These are phyloP conservation scores for Dactylonectria macrodidyma DNA, from an alignment of 2,329 filamentous ascomycete genomes.

Conservation along the genomic window DNA sequence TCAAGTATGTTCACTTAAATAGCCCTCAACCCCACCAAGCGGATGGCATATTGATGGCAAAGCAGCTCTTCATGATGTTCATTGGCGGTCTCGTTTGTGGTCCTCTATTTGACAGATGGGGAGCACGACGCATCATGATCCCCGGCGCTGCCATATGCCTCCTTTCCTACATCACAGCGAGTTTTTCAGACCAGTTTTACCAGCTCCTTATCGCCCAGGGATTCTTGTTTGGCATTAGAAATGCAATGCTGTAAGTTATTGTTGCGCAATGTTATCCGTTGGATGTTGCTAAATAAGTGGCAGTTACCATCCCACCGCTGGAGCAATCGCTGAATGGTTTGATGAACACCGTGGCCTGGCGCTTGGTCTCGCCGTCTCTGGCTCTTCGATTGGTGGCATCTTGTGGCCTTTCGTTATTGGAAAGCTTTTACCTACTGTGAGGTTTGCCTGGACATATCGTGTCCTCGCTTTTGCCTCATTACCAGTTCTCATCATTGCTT, in stretches of 20 bases:
- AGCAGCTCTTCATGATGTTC: constrained; percentile 57
- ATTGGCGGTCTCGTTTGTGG: constrained; percentile 57
- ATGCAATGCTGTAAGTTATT: constrained; percentile 53
- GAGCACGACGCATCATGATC: constrained; percentile 53
- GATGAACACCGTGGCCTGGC: constrained; percentile 49
- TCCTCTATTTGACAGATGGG: constrained; percentile 57
- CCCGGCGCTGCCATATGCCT: constrained; percentile 54
- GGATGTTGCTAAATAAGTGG: background rate
- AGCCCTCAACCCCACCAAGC: fast-evolving
- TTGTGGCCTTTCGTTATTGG: constrained; percentile 49
- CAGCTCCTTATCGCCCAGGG: constrained; percentile 59
- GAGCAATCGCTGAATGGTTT: constrained; percentile 52
- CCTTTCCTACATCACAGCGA: constrained; percentile 55
- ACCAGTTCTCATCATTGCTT: constrained; percentile 45
- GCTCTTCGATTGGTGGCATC: constrained; percentile 51
- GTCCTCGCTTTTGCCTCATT: constrained; percentile 43
- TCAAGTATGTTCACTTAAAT: constrained; percentile 38
- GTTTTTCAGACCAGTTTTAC: constrained; percentile 52
- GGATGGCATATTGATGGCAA: background rate
- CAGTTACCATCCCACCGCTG: constrained; percentile 48
- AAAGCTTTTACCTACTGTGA: constrained; percentile 30
- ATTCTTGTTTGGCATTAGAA: constrained; percentile 58
- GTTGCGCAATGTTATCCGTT: background rate
- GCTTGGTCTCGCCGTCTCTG: constrained; percentile 50
- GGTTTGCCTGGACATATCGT: constrained; percentile 37